These are phyloP conservation scores for Cytospora paraplurivora DNA, from an alignment of 2,329 filamentous ascomycete species.

Conservation along the genomic window DNA sequence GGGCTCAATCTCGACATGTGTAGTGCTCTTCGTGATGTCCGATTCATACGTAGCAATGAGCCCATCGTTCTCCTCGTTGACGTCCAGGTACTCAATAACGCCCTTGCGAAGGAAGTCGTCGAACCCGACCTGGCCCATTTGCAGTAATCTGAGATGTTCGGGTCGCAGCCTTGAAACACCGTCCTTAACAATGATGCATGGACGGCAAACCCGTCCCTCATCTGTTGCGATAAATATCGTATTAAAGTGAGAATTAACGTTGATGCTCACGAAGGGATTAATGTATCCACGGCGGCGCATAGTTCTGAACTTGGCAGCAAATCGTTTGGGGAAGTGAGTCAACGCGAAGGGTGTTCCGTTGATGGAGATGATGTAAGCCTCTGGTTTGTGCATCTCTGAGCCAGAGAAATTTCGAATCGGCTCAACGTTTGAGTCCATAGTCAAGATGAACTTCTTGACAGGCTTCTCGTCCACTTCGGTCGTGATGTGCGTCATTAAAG, in stretches of 20 bases:
- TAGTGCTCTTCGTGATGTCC: constrained; percentile 80
- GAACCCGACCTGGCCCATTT: constrained; percentile 83
- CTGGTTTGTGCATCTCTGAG: constrained; percentile 81
- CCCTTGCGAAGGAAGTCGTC: constrained; percentile 91
- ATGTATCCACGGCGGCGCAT: constrained; percentile 88
- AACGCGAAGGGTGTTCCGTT: constrained; percentile 93
- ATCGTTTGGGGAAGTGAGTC: constrained; percentile 82
- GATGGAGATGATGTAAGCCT: constrained; percentile 87
- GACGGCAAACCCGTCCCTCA: constrained; percentile 93
- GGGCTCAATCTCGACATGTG: constrained; percentile 95
- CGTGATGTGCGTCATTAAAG: constrained; percentile 98
- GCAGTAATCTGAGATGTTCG: constrained; percentile 77
- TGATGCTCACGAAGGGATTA: constrained; percentile 94
- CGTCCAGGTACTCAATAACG: constrained; percentile 93
- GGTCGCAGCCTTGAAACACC: constrained; percentile 77
- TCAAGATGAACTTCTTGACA: constrained; percentile 82
- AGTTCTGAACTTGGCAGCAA: constrained; percentile 80
- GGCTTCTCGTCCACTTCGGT: constrained; percentile 94
- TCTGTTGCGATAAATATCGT: constrained; percentile 96
- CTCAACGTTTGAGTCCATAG: constrained; percentile 81
- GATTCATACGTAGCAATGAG: constrained; percentile 89
- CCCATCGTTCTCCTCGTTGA: constrained; percentile 97
- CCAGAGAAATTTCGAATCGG: constrained; percentile 72
- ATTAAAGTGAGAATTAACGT: constrained; percentile 89
- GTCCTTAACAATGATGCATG: constrained; percentile 92